Conservation (phyloP, 2,329 filamentous ascomycete species). For the Diaporthe citriasiana region DNA sequence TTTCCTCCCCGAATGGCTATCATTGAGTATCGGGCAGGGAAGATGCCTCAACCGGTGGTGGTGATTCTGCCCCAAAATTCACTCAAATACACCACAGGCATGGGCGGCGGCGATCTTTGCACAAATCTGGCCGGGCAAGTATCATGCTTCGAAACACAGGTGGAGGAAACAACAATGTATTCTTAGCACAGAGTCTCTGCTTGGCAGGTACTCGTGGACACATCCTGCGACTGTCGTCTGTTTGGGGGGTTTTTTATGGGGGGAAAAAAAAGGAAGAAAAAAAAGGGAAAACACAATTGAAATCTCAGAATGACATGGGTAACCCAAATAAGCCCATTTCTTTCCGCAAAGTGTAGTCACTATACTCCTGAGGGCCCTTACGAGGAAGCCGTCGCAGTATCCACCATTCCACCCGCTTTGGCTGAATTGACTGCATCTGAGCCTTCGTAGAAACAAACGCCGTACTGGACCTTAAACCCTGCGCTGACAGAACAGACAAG, state of each 20-base stretch:
- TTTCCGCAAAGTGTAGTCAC: background rate
- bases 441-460: constrained; percentile 21
- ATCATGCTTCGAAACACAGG: constrained; percentile 9
- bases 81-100: background rate
- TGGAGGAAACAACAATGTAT: constrained; percentile 19
- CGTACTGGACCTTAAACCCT: constrained; percentile 7
- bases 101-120: background rate
- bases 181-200: constrained; percentile 17
- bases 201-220: background rate
- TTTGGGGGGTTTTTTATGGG: too few relatives aligned
- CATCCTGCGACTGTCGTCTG: background rate
- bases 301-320: background rate
- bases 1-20: background rate
- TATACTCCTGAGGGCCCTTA: background rate
- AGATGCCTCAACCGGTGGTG: background rate
- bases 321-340: background rate
- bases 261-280: too few relatives aligned
- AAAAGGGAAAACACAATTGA: too few relatives aligned
- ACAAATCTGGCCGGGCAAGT: background rate
- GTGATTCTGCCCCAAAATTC: background rate
- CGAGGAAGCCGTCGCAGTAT: background rate
- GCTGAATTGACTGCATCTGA: constrained; percentile 6
- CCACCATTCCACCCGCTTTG: background rate
- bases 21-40: background rate
- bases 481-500: background rate